Percentiles rank a stretch among this genome's conserved stretches.
phyloP scores from a whole-genome alignment of 495 filamentous ascomycete genomes.

The Aspergillus nidulans region DNA sequence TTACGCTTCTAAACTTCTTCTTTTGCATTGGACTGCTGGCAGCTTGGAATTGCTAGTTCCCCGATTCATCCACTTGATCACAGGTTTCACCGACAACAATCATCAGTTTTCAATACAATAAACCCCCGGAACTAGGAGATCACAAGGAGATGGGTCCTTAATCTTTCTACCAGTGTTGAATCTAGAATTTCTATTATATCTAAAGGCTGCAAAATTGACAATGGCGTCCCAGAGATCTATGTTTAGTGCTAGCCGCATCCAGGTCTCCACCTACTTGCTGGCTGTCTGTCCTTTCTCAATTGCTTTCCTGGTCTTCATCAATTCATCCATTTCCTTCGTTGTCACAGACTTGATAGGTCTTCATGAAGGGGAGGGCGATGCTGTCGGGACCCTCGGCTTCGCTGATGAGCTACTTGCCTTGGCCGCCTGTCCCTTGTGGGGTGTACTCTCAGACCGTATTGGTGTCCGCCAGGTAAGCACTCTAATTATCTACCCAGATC shows the following conservation, averaged over 20 bases:
- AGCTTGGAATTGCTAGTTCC: not conserved
- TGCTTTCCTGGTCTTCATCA: constrained; percentile 95
- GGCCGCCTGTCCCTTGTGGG: constrained; percentile 88
- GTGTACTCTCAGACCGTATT: constrained; percentile 80
- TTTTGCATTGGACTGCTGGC: not conserved
- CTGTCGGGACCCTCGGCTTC: constrained; percentile 91
- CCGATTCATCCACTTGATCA: not conserved
- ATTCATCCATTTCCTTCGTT: constrained; percentile 88
- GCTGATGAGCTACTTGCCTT: constrained; percentile 91
- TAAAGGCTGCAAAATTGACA: not conserved
- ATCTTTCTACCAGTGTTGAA: too few relatives aligned
- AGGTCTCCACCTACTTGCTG: constrained; percentile 80
- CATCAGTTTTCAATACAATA: not conserved
- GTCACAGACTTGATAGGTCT: constrained; percentile 85
- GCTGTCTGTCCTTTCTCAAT: constrained; percentile 93
- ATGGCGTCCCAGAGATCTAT: constrained; percentile 36
- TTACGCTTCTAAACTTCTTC: not conserved
- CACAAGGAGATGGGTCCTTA: not conserved
- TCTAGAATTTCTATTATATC: not conserved
- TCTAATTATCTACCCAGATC: not conserved
- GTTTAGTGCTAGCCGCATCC: constrained; percentile 63
- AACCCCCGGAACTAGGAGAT: not conserved
- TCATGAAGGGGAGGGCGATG: constrained; percentile 72
- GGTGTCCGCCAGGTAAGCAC: constrained; percentile 65
- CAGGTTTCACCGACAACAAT: not conserved